These are phyloP conservation scores for Lactifluus hygrophoroides DNA, from an alignment of 768 basidiomycete species.

Conservation along the genomic window DNA sequence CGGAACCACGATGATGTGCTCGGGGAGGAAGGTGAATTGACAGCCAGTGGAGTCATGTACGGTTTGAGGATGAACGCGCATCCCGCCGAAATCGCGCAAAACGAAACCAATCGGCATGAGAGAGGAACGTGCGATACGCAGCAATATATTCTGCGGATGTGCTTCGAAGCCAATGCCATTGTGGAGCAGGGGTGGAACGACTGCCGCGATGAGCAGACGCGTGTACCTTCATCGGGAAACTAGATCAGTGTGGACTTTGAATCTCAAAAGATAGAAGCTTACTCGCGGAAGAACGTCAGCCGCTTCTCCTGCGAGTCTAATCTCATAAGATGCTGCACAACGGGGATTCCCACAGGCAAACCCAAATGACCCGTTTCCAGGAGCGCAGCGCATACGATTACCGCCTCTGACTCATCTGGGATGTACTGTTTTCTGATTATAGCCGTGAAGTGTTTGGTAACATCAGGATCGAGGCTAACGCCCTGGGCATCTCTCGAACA, in stretches of 20 bases:
- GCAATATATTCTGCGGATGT: slow-evolving; percentile 49
- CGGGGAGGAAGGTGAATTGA: slow-evolving; percentile 43
- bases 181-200: slow-evolving; percentile 42
- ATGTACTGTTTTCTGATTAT: slow-evolving; percentile 39
- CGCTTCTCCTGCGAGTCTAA: slow-evolving; percentile 42
- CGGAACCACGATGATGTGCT: slow-evolving; percentile 42
- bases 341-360: slow-evolving; percentile 34
- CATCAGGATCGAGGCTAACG: slow-evolving; percentile 32
- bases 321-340: slow-evolving; percentile 38
- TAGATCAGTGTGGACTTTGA: background rate
- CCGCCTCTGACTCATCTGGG: slow-evolving; percentile 33
- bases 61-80: slow-evolving; percentile 46
- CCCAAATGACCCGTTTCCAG: slow-evolving; percentile 44
- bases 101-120: slow-evolving; percentile 42
- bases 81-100: slow-evolving; percentile 48
- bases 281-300: slow-evolving; percentile 40
- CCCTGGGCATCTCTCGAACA: slow-evolving; percentile 25
- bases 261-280: slow-evolving; percentile 7
- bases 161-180: slow-evolving; percentile 57
- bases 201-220: slow-evolving; percentile 40
- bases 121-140: slow-evolving; percentile 37
- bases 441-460: slow-evolving; percentile 45
- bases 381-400: slow-evolving; percentile 45
- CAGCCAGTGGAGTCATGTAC: slow-evolving; percentile 40
- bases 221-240: slow-evolving; percentile 34